Conservation (phyloP, 768 basidiomycete genomes). For the Kwoniella sp. region DNA sequence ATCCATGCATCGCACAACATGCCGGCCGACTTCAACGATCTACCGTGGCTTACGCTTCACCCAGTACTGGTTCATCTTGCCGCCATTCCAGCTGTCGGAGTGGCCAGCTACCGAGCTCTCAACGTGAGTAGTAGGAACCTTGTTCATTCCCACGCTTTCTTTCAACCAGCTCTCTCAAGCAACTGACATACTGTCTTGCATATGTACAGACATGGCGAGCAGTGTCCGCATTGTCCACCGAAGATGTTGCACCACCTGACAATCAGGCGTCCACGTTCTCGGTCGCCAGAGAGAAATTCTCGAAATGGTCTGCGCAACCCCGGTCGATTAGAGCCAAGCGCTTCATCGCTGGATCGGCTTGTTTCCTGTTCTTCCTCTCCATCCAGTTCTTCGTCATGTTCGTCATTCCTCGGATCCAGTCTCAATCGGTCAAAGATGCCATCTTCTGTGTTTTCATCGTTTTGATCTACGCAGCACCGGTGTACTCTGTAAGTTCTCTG, state of each 20-base stretch:
- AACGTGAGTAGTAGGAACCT: conserved; percentile 6
- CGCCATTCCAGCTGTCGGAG: conserved; percentile 9
- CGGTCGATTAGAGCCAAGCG: conserved; percentile 8
- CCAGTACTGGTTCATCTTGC: conserved; percentile 14
- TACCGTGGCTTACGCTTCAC: conserved; percentile 10
- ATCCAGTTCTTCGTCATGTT: conserved; percentile 11
- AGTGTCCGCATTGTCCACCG: conserved; percentile 11
- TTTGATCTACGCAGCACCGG: background rate
- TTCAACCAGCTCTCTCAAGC: no score
- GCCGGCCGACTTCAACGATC: conserved; percentile 1
- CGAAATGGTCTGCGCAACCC: conserved; percentile 3
- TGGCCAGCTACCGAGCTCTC: conserved; percentile 12
- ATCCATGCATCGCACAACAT: background rate
- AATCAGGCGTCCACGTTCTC: background rate
- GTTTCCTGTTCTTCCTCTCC: background rate
- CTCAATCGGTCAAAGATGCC: background rate
- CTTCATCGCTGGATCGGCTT: background rate
- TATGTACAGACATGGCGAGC: conserved; percentile 12
- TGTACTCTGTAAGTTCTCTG: conserved; percentile 8
- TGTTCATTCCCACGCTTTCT: no score
- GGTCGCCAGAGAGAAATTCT: background rate
- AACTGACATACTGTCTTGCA: background rate
- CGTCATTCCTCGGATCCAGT: conserved; percentile 6
- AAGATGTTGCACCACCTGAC: background rate
- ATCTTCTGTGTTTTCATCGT: conserved; percentile 3